Conservation (phyloP, 768 basidiomycete genomes). For the Kwoniella mangroviensis region DNA sequence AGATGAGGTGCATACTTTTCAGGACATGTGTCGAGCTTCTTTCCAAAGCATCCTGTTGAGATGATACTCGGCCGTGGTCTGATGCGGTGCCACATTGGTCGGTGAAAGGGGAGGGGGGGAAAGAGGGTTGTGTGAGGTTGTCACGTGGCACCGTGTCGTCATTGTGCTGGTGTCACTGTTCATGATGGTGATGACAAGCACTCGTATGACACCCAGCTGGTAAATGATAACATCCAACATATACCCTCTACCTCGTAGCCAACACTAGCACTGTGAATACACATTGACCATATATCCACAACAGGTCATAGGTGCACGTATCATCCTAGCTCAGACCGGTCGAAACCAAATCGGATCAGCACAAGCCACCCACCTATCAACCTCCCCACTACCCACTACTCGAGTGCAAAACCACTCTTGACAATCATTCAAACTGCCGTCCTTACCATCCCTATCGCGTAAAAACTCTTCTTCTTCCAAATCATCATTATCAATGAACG, state of each 20-base stretch:
- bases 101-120: neutral
- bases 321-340: neutral
- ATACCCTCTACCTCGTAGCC: neutral
- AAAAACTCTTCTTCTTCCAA: slow-evolving; percentile 6
- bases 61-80: slow-evolving; percentile 1
- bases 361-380: slow-evolving; percentile 7
- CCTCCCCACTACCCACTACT: neutral
- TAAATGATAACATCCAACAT: neutral
- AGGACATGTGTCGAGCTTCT: neutral
- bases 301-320: neutral
- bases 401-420: neutral
- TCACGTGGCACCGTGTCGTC: slow-evolving; percentile 2
- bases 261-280: neutral
- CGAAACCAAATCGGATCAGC: neutral
- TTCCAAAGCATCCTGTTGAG: too few relatives aligned
- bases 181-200: slow-evolving; percentile 5
- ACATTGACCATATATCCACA: neutral
- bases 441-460: neutral
- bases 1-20: neutral
- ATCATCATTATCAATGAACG: slow-evolving; percentile 4
- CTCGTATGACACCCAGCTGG: neutral
- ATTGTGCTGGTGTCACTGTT: neutral
- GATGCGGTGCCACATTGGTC: slow-evolving; percentile 5
- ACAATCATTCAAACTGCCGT: slow-evolving; percentile 15
- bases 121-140: slow-evolving; percentile 1